Conservation (phyloP, 495 filamentous ascomycete species). For the Penicillium crystallinum region DNA sequence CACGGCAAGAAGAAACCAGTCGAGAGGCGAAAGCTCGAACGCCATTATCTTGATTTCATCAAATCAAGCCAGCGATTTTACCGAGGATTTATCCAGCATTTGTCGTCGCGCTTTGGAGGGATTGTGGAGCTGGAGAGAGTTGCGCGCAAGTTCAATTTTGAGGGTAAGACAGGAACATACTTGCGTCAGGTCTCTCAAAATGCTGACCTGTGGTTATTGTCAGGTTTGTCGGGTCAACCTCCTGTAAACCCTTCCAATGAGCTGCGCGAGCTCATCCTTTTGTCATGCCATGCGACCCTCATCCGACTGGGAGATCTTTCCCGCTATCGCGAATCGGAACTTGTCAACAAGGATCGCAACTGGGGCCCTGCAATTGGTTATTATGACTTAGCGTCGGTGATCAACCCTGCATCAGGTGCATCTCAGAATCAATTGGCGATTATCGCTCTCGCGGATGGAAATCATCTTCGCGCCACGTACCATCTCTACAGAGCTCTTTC, state of each 20-base stretch:
- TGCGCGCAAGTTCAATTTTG: slow-evolving; percentile 61
- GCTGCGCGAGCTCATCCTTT: slow-evolving; percentile 53
- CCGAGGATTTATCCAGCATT: slow-evolving; percentile 70
- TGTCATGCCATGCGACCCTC: slow-evolving; percentile 77
- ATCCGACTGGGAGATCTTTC: slow-evolving; percentile 87
- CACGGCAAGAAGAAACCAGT: slow-evolving; percentile 62
- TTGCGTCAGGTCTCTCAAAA: slow-evolving; percentile 15
- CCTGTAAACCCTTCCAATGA: slow-evolving; percentile 38
- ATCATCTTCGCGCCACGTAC: slow-evolving; percentile 79
- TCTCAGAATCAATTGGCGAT: slow-evolving; percentile 88
- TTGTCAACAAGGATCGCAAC: slow-evolving; percentile 58
- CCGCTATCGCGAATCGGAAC: slow-evolving; percentile 76
- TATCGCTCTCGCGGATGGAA: slow-evolving; percentile 66
- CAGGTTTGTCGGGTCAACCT: slow-evolving; percentile 34
- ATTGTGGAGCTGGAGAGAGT: slow-evolving; percentile 69
- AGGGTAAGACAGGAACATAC: slow-evolving; percentile 34
- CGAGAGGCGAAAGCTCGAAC: slow-evolving; percentile 71
- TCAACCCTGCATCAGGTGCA: slow-evolving; percentile 72
- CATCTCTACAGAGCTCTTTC: slow-evolving; percentile 81
- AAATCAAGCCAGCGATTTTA: slow-evolving; percentile 86
- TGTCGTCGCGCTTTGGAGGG: slow-evolving; percentile 66
- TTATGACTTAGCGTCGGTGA: slow-evolving; percentile 73
- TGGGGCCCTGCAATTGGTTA: slow-evolving; percentile 80
- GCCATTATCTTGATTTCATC: slow-evolving; percentile 75
- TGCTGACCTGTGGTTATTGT: slow-evolving; percentile 29